Percentiles rank a stretch among this genome's conserved stretches.
These are phyloP conservation scores for Dendrobium chrysotoxum DNA, from an alignment of 106 monocot species.

Conservation along the genomic window DNA sequence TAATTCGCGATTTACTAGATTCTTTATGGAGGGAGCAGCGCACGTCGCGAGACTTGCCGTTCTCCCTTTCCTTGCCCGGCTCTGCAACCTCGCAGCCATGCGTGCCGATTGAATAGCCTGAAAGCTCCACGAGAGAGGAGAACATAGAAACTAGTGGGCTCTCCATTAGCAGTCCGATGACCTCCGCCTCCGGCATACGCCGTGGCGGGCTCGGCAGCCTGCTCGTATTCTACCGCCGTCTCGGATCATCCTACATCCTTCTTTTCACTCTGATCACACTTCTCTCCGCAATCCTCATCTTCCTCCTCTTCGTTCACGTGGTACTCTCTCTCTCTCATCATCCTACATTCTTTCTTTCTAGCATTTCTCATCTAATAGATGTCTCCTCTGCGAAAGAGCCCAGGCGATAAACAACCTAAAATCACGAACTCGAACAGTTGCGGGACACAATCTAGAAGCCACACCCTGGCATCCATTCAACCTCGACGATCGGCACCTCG, in stretches of 20 bases:
- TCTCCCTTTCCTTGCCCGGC: too few relatives aligned
- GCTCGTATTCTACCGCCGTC: background rate
- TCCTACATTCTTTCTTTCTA: background rate
- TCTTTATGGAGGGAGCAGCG: too few relatives aligned
- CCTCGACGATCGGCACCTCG: background rate
- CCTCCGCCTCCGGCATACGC: background rate
- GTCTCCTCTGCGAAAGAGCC: background rate
- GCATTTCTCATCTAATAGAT: background rate
- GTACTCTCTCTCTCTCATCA: constrained; percentile 2
- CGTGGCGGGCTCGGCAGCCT: background rate
- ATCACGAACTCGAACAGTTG: constrained; percentile 30
- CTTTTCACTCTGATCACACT: constrained; percentile 11
- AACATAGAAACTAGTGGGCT: background rate
- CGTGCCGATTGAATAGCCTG: background rate
- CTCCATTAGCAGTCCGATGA: background rate
- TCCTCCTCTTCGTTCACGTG: constrained; percentile 16
- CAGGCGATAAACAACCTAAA: constrained; percentile 21
- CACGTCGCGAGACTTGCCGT: too few relatives aligned
- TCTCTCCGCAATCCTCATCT: constrained; percentile 13
- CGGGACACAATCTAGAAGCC: constrained; percentile 57
- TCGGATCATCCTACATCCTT: constrained; percentile 3
- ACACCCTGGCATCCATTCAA: constrained; percentile 63
- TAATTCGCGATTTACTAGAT: too few relatives aligned
- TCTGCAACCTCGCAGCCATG: background rate
- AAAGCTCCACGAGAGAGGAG: background rate